Conservation (phyloP, 2,329 filamentous ascomycete species). For the Sclerotinia subarctica region DNA sequence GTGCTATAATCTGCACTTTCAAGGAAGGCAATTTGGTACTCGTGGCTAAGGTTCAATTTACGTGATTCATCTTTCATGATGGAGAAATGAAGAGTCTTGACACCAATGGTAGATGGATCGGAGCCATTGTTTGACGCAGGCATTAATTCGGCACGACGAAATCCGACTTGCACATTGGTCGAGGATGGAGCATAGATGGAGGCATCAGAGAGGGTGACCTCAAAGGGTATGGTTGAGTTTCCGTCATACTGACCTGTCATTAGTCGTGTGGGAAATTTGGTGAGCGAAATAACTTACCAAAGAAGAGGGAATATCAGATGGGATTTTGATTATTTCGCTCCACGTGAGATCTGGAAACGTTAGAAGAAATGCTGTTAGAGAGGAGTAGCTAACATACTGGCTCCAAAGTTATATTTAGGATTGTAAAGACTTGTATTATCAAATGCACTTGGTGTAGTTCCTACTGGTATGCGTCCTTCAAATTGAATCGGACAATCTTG, state of each 20-base stretch:
- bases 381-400: conserved; percentile 35
- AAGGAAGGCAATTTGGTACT: conserved; percentile 34
- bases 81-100: conserved; percentile 62
- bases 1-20: conserved; percentile 47
- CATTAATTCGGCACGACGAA: conserved; percentile 58
- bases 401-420: conserved; percentile 51
- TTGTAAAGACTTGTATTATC: conserved; percentile 49
- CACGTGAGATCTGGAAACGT: conserved; percentile 45
- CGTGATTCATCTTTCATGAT: conserved; percentile 51
- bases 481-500: conserved; percentile 44
- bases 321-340: conserved; percentile 50
- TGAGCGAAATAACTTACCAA: conserved; percentile 36
- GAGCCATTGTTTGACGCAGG: conserved; percentile 45
- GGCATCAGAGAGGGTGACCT: conserved; percentile 42
- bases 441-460: conserved; percentile 42
- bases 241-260: conserved; percentile 26
- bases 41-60: conserved; percentile 54
- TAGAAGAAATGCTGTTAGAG: neutral
- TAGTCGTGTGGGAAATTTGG: conserved; percentile 9
- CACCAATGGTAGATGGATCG: conserved; percentile 50
- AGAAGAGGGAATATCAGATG: conserved; percentile 40
- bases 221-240: conserved; percentile 13
- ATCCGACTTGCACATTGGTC: conserved; percentile 53
- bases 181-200: conserved; percentile 56
- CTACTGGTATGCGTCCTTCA: conserved; percentile 46